phyloP scores from a whole-genome alignment of 2,329 filamentous ascomycete genomes.

The Torrubiella hemipterigena region DNA sequence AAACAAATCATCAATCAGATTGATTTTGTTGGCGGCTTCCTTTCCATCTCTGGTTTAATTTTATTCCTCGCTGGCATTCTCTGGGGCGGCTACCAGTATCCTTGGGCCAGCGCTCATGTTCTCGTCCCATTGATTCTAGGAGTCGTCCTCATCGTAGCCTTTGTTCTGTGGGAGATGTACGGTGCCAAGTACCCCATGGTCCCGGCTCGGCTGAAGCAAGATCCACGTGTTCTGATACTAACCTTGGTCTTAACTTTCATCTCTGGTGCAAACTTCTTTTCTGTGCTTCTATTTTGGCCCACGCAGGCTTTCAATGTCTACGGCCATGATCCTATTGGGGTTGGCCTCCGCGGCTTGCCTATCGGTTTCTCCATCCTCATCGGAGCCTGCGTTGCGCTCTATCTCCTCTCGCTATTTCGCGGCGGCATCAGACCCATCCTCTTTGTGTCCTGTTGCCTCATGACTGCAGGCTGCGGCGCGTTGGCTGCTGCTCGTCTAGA shows the following conservation, averaged over 20 bases:
- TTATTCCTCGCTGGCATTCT: slow-evolving; percentile 37
- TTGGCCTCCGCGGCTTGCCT: slow-evolving; percentile 54
- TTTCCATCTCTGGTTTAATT: slow-evolving; percentile 35
- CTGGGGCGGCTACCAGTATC: slow-evolving; percentile 23
- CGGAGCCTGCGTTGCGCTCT: slow-evolving; percentile 47
- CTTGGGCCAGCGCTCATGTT: slow-evolving; percentile 23
- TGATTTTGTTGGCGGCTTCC: slow-evolving; percentile 37
- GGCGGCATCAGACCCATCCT: slow-evolving; percentile 49
- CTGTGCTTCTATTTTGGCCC: slow-evolving; percentile 47
- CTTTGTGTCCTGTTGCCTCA: slow-evolving; percentile 45
- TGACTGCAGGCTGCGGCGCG: slow-evolving; percentile 52
- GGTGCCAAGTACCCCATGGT: slow-evolving; percentile 30
- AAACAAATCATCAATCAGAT: slow-evolving; percentile 29
- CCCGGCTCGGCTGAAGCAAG: slow-evolving; percentile 14
- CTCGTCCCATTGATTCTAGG: slow-evolving; percentile 28
- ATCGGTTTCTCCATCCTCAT: slow-evolving; percentile 51
- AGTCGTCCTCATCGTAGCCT: slow-evolving; percentile 20
- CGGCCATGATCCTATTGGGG: slow-evolving; percentile 48
- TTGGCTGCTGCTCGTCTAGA: slow-evolving; percentile 35
- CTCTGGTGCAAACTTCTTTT: slow-evolving; percentile 47
- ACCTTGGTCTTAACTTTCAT: slow-evolving; percentile 47
- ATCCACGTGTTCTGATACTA: slow-evolving; percentile 31
- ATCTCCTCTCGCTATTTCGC: slow-evolving; percentile 41
- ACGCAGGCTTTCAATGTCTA: slow-evolving; percentile 55
- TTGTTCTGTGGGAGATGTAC: slow-evolving; percentile 22